Evolutionary conservation across 495 filamentous ascomycete genomes (phyloP), one percentile per base, ranked within the genome.

Genomic region (Terfezia boudieri): DNA sequence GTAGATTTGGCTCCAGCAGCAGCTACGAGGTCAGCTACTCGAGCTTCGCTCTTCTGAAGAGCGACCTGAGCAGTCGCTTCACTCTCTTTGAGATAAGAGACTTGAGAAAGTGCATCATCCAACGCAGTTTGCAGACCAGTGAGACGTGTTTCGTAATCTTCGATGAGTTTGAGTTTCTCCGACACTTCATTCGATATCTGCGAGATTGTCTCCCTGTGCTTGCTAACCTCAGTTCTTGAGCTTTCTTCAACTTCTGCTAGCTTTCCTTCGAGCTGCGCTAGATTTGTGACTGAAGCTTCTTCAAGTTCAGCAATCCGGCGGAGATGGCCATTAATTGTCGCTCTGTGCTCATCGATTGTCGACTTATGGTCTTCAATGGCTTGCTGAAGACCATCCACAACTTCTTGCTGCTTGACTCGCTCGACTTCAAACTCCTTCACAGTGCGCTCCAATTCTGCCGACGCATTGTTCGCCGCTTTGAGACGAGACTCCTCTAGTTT

Each of bases 361-460:
- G 72, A 63, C 68, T 83, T 84, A 67, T 88, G 82, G 54, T 83
- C 77, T 35, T 85, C 79, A 55, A 96, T 81, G 59, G 88, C 78
- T 54, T 69, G 72, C 57, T 83, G 82, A 46, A 99, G 68, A 36
- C 71, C 69, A 36, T 74, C 71, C 36, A 93, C 73, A 38, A 80
- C 64, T 37, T 81, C 74, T 54, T 81, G 70, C 57, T 94, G 83
- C 60, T 74, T 74, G 11, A 54, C 62, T 32, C 70, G 70, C 60
- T 79, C 77, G 51, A 64, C 61, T 51, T 77, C 73, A 20, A 74
- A 67, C 26, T 59, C 58, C 37, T 64, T 58, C 36, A 61, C 53
- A 14, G 60, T 56, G 20, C 53, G 56, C 54, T 67, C 64, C 43
- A 64, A 41, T 50, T 60, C 57, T 10, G 38, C 63, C 61, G 49